A percentile compares a stretch with the other conserved stretches of the same genome.
phyloP scores from a whole-genome alignment of 345 rosid genomes.

The Rubroshorea leprosula region DNA sequence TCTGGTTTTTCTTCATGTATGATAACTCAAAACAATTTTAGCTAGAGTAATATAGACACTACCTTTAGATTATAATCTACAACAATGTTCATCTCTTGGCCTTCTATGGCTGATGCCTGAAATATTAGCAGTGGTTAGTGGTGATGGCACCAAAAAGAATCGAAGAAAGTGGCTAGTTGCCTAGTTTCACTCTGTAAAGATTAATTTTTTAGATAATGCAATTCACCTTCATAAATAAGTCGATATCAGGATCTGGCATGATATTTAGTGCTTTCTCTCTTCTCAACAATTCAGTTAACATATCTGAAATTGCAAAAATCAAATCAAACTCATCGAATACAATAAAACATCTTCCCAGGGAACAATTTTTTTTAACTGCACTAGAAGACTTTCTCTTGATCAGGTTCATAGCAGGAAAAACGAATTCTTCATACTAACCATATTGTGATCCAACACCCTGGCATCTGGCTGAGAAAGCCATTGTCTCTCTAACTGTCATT shows the following conservation, averaged over 20 bases:
- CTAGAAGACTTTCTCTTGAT: background rate
- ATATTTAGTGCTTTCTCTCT: constrained; percentile 69
- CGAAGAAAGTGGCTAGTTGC: background rate
- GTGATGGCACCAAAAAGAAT: background rate
- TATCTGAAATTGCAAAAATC: constrained; percentile 1
- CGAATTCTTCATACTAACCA: constrained; percentile 26
- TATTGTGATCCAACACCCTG: constrained; percentile 64
- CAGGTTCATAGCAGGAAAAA: background rate
- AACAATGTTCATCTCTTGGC: constrained; percentile 42
- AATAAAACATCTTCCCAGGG: no score
- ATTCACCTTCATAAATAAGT: constrained; percentile 76
- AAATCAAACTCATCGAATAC: background rate
- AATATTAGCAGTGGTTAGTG: background rate
- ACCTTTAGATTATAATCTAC: constrained; percentile 63
- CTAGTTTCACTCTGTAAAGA: background rate
- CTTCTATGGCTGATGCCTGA: constrained; percentile 46
- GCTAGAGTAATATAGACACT: no score
- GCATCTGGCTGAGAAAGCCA: constrained; percentile 78
- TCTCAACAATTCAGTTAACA: background rate
- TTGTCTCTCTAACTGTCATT: constrained; percentile 84
- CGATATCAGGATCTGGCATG: constrained; percentile 73
- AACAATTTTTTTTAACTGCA: no score
- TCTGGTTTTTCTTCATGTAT: no score
- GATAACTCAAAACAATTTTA: no score
- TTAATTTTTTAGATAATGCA: background rate